Evolutionary conservation across 805 yeast genomes (phyloP).

Genomic region (Vanderwaltozyma verrucispora): DNA sequence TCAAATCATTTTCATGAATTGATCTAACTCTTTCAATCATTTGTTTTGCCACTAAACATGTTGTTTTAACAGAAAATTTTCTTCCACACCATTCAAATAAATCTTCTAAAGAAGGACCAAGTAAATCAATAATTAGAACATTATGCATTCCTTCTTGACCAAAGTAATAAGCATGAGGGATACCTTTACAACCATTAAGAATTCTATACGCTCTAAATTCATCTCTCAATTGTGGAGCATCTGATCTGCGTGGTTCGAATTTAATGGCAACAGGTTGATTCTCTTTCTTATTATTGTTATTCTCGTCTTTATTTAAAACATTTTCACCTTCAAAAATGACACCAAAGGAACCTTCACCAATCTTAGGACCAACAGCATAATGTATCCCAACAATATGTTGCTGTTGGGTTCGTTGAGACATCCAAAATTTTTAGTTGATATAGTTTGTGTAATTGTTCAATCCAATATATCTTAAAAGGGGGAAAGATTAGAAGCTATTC

Average conservation of each 20-base stretch:
- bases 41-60: constrained; percentile 64
- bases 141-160: constrained; percentile 82
- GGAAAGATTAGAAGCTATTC: no score
- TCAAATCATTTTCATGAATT: constrained; percentile 66
- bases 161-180: constrained; percentile 76
- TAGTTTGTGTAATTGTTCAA: no score
- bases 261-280: constrained; percentile 55
- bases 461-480: no score
- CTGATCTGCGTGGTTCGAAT: constrained; percentile 71
- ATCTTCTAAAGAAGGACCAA: constrained; percentile 77
- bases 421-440: no score
- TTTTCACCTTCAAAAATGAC: constrained; percentile 76
- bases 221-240: constrained; percentile 75
- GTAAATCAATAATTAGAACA: constrained; percentile 62
- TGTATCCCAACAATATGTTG: constrained; percentile 43
- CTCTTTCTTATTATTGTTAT: constrained; percentile 5
- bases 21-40: constrained; percentile 65
- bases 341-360: constrained; percentile 84
- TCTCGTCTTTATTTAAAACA: constrained; percentile 36
- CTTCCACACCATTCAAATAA: constrained; percentile 84
- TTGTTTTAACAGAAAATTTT: constrained; percentile 59
- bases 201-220: constrained; percentile 72
- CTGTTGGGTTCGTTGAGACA: constrained; percentile 2
- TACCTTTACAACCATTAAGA: constrained; percentile 56
- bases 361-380: constrained; percentile 71